Base-by-base conservation (phyloP, 1,139 yeast species). In the Blastobotrys niveus region DNA sequence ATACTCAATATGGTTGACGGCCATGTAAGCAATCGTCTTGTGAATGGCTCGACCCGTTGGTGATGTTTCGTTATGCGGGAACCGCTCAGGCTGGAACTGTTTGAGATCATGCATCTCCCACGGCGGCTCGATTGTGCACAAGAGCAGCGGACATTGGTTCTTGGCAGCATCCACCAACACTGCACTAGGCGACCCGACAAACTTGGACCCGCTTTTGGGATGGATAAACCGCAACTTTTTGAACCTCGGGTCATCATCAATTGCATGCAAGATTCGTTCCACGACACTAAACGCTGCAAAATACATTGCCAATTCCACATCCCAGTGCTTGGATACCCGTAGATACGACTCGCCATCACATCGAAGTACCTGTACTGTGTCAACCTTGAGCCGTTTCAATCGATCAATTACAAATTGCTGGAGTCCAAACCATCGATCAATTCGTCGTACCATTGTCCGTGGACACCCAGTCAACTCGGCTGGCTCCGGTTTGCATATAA, bases 101-200 rank as follows among this genome's bases (percentile, higher is more conserved):
- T 30, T 29, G 14, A 38, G 20, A 26, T 31, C 29, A 19, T 17
- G 18, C 10, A 24, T 7, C 7, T 4, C 18, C 41, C 41, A 38
- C 6, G 41, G 41, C n/a, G 41, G 41, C 19, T 38, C 41, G 7
- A 38, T 24, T 2, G 30, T 18, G 18, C 25, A 17, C 4, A 30
- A 20, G 7, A 38, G 15, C 17, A 30, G 26, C 2, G 41, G 41
- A n/a, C n/a, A n/a, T 18, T 15, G n/a, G 17, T 18, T 8, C 21
- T 31, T 22, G 19, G n/a, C 17, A 7, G 12, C 24, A 25, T 38
- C 20, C 7, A 38, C 18, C 27, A 38, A 12, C 18, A 38, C 31
- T 15, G 41, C 41, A 15, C 41, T 38, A n/a, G 41, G 34, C n/a
- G 12, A 22, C 5, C 41, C 41, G 10, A 38, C 41, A 29, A 38